A percentile compares a stretch with the other conserved stretches of the same genome.
Evolutionary conservation across 768 basidiomycete species (phyloP).

Genomic region (Strobilomyces confusus): DNA sequence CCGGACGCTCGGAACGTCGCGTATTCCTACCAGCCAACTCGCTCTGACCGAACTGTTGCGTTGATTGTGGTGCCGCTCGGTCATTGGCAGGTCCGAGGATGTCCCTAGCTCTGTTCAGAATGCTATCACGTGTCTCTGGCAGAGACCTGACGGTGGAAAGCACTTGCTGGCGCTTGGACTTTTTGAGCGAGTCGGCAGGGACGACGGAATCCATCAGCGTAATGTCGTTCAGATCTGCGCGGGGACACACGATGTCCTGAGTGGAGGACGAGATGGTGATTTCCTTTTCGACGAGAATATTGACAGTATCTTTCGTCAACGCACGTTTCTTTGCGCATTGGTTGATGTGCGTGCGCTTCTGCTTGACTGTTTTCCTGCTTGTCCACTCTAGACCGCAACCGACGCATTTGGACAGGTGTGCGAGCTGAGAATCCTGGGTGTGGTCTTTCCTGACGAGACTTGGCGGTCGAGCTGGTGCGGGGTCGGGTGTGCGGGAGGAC

Average conservation of each 20-base stretch:
- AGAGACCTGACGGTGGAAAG: slow-evolving; percentile 44
- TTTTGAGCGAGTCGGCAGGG: slow-evolving; percentile 44
- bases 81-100: slow-evolving; percentile 26
- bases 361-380: slow-evolving; percentile 52
- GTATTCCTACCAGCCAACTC: slow-evolving; percentile 19
- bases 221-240: background rate
- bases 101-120: slow-evolving; percentile 36
- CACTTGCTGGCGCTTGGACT: slow-evolving; percentile 35
- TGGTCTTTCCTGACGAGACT: slow-evolving; percentile 15
- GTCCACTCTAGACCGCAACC: slow-evolving; percentile 69
- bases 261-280: slow-evolving; percentile 19
- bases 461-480: background rate
- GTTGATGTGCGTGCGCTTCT: slow-evolving; percentile 66
- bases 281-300: slow-evolving; percentile 48
- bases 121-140: slow-evolving; percentile 42
- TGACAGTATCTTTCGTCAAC: slow-evolving; percentile 53
- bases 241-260: background rate
- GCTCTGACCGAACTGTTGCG: slow-evolving; percentile 35
- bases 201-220: slow-evolving; percentile 57
- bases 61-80: slow-evolving; percentile 11
- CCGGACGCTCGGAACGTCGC: background rate
- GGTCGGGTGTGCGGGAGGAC: background rate
- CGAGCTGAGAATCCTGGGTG: slow-evolving; percentile 46
- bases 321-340: slow-evolving; percentile 62
- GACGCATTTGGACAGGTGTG: slow-evolving; percentile 53